Evolutionary conservation across 1,284 basidiomycete species (phyloP), one percentile per base, ranked within the genome.

Genomic region (Rhodotorula sp.): DNA sequence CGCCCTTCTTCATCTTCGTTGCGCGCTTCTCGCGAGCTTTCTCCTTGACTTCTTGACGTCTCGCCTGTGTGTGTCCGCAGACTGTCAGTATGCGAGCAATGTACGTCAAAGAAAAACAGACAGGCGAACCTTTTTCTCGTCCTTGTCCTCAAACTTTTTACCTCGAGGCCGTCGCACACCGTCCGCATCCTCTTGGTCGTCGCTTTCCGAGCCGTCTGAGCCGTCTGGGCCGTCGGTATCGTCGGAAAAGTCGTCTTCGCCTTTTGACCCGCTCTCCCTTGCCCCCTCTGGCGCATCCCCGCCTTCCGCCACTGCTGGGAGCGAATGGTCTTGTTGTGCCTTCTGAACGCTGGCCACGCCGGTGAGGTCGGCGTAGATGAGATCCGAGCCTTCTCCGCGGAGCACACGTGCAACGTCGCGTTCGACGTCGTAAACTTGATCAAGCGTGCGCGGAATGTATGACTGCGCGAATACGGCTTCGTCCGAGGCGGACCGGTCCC

Each of bases 391-490:
- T 64, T 89, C 87, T 2, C 93, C 92, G 14, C 86, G 82, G 49
- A 84, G 84, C 55, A 95, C 83, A 31, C 86, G 85, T 49, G 87
- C 91, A 21, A 92, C 88, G 79, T 97, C 94, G 34, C 93, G 85
- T 79, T 97, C 94, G 0, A 93, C 91, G 80, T 97, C 92, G 79
- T 89, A 92, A 6, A 97, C 90, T 78, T 97, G 92, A 74, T 92
- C 92, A 47, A 97, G 83, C 19, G 88, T 89, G 34, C 94, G 88
- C n/a, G 94, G 94, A 73, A 97, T 97, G 81, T 92, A 97, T 1
- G 92, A 91, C 43, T 85, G 85, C 81, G 92, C 82, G 84, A 97
- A 97, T 23, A 97, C 88, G 15, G 87, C 86, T 79, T 97, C 93
- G 79, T 95, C 93, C 43, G 68, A 58, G 69, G 89, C 87, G 19